phyloP scores from a whole-genome alignment of 352 stramenopile species.

The Sclerospora graminicola region DNA sequence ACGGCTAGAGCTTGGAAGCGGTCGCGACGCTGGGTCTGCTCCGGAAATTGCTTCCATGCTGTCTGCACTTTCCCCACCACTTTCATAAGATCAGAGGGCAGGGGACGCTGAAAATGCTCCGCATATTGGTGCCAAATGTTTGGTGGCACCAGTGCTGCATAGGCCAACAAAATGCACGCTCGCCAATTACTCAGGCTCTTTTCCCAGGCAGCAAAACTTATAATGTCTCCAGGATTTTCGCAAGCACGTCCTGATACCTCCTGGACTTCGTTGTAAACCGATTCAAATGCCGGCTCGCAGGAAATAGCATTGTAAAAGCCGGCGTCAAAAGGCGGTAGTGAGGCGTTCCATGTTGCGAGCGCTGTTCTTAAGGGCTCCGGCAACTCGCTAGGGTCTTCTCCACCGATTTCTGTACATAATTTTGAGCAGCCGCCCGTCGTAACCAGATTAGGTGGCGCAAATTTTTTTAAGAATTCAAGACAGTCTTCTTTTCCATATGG shows the following conservation, averaged over 20 bases:
- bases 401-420: slow-evolving; percentile 27
- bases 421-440: slow-evolving; percentile 4
- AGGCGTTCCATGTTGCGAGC: slow-evolving; percentile 54
- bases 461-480: slow-evolving; percentile 41
- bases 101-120: slow-evolving; percentile 33
- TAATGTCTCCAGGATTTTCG: slow-evolving; percentile 22
- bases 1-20: slow-evolving; percentile 40
- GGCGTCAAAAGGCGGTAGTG: slow-evolving; percentile 63
- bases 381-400: slow-evolving; percentile 56
- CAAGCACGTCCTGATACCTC: slow-evolving; percentile 38
- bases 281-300: slow-evolving; percentile 58
- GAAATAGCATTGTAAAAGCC: slow-evolving; percentile 69
- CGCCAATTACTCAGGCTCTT: slow-evolving; percentile 46
- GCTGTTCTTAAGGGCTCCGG: slow-evolving; percentile 29
- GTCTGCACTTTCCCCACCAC: slow-evolving; percentile 21
- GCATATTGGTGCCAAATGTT: slow-evolving; percentile 58
- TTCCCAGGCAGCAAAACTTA: slow-evolving; percentile 40
- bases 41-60: slow-evolving; percentile 40
- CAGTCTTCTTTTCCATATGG: slow-evolving; percentile 47
- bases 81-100: slow-evolving; percentile 39
- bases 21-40: slow-evolving; percentile 39
- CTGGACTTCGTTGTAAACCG: slow-evolving; percentile 50
- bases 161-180: slow-evolving; percentile 52
- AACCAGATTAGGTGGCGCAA: slow-evolving; percentile 34
- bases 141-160: slow-evolving; percentile 53